Evolutionary conservation across 2,329 filamentous ascomycete species (phyloP).

Genomic region (Aphanocladium album): DNA sequence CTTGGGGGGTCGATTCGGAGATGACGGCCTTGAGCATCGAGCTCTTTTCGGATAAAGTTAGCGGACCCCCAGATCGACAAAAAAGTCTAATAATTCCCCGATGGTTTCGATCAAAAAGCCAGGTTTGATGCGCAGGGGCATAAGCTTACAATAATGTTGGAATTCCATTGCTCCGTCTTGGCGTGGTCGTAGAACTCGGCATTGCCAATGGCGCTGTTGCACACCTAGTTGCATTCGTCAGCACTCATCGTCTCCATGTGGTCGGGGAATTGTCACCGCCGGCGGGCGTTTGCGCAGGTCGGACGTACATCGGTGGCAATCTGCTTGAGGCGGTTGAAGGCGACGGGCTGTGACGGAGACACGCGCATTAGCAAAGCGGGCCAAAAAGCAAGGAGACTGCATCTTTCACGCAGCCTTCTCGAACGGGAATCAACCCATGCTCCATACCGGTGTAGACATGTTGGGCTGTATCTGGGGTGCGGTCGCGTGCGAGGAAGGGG

Average conservation of each 20-base stretch:
- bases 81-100: too few species aligned
- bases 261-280: not conserved
- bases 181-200: constrained; percentile 82
- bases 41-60: constrained; percentile 46
- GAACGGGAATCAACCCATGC: too few species aligned
- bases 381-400: not conserved
- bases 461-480: constrained; percentile 15
- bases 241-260: not conserved
- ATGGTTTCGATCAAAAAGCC: too few species aligned
- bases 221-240: constrained; percentile 58
- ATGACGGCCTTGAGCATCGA: constrained; percentile 73
- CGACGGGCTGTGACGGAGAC: constrained; percentile 58
- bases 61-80: not conserved
- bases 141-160: constrained; percentile 71
- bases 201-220: constrained; percentile 68
- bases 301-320: constrained; percentile 70
- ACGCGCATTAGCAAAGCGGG: constrained; percentile 18
- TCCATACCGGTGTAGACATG: constrained; percentile 35
- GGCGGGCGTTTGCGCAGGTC: too few species aligned
- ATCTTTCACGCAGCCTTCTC: too few species aligned
- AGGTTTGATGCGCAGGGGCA: too few species aligned
- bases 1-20: constrained; percentile 61
- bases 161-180: constrained; percentile 85
- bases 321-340: constrained; percentile 72
- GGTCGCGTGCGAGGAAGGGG: constrained; percentile 1